These are phyloP conservation scores for Aureobasidium sp. DNA, from an alignment of 2,329 filamentous ascomycete genomes.

Conservation along the genomic window DNA sequence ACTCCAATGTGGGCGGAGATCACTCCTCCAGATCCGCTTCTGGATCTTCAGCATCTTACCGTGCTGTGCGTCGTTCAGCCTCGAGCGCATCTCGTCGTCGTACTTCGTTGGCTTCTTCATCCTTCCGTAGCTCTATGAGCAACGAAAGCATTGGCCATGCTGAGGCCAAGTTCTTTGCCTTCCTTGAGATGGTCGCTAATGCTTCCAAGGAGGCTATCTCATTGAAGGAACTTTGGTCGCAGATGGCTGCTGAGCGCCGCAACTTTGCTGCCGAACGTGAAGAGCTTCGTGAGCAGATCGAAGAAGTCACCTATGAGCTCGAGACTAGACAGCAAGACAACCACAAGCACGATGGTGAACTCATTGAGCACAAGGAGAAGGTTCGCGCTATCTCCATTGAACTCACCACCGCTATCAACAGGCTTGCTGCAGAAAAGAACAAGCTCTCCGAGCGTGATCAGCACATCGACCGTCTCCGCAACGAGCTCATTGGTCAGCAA, in stretches of 20 bases:
- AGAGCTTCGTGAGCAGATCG: constrained; percentile 25
- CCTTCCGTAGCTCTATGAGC: constrained; percentile 25
- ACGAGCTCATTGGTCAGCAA: constrained; percentile 23
- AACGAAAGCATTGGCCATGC: constrained; percentile 26
- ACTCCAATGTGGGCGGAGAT: neutral
- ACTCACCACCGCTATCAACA: constrained; percentile 23
- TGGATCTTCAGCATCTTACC: neutral
- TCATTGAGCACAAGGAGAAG: constrained; percentile 25
- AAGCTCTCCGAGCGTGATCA: constrained; percentile 25
- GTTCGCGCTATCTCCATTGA: constrained; percentile 22
- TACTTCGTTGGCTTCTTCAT: constrained; percentile 23
- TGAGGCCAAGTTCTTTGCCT: constrained; percentile 27
- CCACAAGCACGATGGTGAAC: constrained; percentile 21
- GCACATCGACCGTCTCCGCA: constrained; percentile 23
- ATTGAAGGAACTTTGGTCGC: constrained; percentile 27
- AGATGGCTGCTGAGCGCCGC: constrained; percentile 26
- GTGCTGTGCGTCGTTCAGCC: neutral
- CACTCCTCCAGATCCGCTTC: constrained; percentile 1
- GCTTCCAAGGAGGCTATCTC: constrained; percentile 26
- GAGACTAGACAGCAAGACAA: constrained; percentile 22
- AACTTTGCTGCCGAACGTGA: constrained; percentile 26
- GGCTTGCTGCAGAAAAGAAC: constrained; percentile 23
- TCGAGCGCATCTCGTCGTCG: constrained; percentile 17
- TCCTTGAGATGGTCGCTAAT: constrained; percentile 28
- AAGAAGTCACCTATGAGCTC: constrained; percentile 25